These are phyloP conservation scores for Claviceps capensis DNA, from an alignment of 2,329 filamentous ascomycete species.

Conservation along the genomic window DNA sequence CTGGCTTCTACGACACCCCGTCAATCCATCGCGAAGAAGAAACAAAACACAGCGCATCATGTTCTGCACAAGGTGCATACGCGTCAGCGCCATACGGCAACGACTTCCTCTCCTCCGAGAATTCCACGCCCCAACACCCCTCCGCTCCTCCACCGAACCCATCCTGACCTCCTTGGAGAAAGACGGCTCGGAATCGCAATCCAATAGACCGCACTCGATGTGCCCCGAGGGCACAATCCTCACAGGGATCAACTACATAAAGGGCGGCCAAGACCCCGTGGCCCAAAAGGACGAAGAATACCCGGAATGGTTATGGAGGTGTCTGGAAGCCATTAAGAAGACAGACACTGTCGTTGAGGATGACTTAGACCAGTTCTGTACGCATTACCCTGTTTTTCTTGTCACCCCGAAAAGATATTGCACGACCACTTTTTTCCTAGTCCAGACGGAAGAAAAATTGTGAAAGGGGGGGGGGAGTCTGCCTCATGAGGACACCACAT, in stretches of 20 bases:
- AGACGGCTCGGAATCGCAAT: conserved; percentile 15
- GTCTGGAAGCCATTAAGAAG: conserved; percentile 50
- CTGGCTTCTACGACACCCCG: background rate
- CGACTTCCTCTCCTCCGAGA: conserved; percentile 19
- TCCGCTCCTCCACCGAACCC: conserved; percentile 21
- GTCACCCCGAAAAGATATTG: too few species aligned
- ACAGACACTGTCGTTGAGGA: conserved; percentile 35
- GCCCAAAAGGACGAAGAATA: conserved; percentile 64
- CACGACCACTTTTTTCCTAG: background rate
- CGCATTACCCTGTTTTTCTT: conserved; percentile 19
- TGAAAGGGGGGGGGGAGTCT: too few species aligned
- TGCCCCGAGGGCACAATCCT: conserved; percentile 57
- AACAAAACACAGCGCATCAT: conserved; percentile 14
- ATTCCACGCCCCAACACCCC: conserved; percentile 26
- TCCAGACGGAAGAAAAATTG: background rate
- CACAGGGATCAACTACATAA: conserved; percentile 64
- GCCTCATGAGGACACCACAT: too few species aligned
- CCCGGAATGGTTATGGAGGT: conserved; percentile 67
- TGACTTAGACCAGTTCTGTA: conserved; percentile 69
- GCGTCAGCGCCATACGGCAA: conserved; percentile 22
- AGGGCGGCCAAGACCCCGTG: conserved; percentile 58
- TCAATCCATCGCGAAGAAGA: background rate
- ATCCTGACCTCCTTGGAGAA: conserved; percentile 22
- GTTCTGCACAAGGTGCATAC: conserved; percentile 36
- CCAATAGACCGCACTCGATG: conserved; percentile 27